Conservation (phyloP, 495 filamentous ascomycete genomes). For the Talaromyces liani region DNA sequence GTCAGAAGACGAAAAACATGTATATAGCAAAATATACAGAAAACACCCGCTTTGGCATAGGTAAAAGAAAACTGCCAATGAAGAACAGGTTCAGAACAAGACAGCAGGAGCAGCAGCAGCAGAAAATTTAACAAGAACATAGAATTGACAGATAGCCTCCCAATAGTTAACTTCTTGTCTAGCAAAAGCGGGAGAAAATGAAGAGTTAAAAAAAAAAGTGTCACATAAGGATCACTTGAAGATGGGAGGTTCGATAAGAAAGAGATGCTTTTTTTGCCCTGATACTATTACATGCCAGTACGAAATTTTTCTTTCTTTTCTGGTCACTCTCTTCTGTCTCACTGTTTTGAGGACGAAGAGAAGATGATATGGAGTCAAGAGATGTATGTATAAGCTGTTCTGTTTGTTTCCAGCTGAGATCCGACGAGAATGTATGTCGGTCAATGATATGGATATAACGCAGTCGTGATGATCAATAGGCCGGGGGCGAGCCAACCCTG, state of each 20-base stretch:
- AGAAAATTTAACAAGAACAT: conserved; percentile 11
- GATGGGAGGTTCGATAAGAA: neutral
- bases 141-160: conserved; percentile 15
- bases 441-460: neutral
- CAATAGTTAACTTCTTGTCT: conserved; percentile 18
- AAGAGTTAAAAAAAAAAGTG: neutral
- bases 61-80: too few species aligned
- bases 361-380: neutral
- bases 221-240: neutral
- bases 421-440: neutral
- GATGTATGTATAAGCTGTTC: neutral
- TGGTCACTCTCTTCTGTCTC: neutral
- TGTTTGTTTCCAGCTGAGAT: neutral
- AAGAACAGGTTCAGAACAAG: too few species aligned
- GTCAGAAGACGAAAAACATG: neutral
- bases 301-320: neutral
- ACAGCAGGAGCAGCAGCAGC: conserved; percentile 8
- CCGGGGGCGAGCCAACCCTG: neutral
- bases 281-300: conserved; percentile 6
- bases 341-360: neutral
- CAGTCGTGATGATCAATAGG: neutral
- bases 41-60: neutral
- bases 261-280: conserved; percentile 5
- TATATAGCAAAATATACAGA: neutral
- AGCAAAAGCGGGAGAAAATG: conserved; percentile 11